These are phyloP conservation scores for Cyanidiococcus yangmingshanensis DNA, from an alignment of 23 red algal species.

Conservation along the genomic window DNA sequence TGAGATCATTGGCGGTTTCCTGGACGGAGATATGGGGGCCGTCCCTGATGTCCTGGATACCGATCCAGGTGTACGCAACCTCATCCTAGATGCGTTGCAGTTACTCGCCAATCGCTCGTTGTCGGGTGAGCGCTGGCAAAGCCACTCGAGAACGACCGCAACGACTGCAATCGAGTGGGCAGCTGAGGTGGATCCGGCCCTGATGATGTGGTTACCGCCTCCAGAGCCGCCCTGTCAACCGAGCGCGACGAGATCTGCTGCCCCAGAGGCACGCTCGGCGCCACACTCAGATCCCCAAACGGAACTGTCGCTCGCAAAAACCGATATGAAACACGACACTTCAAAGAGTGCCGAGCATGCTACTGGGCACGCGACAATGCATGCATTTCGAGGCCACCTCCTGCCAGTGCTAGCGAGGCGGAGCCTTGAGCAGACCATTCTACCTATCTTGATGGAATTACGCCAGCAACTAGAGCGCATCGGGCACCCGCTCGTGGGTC, in stretches of 20 bases:
- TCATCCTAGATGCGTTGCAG: neutral
- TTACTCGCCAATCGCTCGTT: neutral
- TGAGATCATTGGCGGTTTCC: neutral
- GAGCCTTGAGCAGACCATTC: neutral
- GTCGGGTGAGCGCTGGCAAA: neutral
- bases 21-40: constrained; percentile 6
- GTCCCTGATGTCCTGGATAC: neutral
- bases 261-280: neutral
- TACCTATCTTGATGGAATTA: neutral
- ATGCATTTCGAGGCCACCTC: neutral
- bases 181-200: neutral
- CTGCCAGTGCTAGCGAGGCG: neutral
- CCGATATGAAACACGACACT: neutral
- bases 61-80: neutral
- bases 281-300: neutral
- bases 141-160: neutral
- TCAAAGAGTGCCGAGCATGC: neutral
- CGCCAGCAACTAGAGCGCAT: neutral
- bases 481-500: neutral
- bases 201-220: neutral
- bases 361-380: neutral
- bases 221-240: neutral
- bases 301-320: neutral
- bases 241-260: neutral
- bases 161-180: neutral